Base-by-base conservation (phyloP, 495 filamentous ascomycete genomes). In the Tuber magnatum region DNA sequence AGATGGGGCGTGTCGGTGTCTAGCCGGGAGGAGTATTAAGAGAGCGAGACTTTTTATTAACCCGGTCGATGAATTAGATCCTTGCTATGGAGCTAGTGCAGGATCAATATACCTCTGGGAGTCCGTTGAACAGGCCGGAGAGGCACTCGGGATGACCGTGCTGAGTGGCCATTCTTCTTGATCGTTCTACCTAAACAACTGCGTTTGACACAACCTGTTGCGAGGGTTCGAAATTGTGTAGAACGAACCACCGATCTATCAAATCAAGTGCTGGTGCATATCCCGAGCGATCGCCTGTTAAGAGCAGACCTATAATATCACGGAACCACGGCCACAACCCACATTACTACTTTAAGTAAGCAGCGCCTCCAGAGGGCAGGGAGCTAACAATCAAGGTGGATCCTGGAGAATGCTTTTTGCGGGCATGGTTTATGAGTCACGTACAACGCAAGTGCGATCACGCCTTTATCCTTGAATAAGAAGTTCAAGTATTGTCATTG, bases 391-490 rank as follows among this genome's bases (percentile, higher is more conserved):
- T n/a, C 46, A 51, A n/a, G 3, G 22, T 2, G 22, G 46, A 51
- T 24, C 46, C 22, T 51, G 46, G 22, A 9, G 46, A 4, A 51
- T 51, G 46, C 20, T n/a, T 20, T 51, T 51, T 51, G 24, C 46
- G 12, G 44, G 20, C 20, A 3, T 4, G 24, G 24, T 1, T n/a
- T 56, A 56, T 24, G 24, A 28, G 51, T 5, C 51, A 10, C 20
- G 24, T 28, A 24, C 51, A 56, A 28, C 2, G 24, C 51, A 12
- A 9, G 12, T 28, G 4, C 24, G 22, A 51, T n/a, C 5, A 7
- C 22, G 22, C 46, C 22, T 51, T 51, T 51, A 24, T 74, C 3
- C 75, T 79, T 14, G 74, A 48, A 22, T 35, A 69, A 5, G 70
- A 56, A 35, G 70, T 72, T 22, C 14, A 41, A 28, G 39, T 71